Percentiles rank a stretch among this genome's conserved stretches.
Conservation (phyloP, 139 green algal species). For the Ettlia oleoabundans region DNA sequence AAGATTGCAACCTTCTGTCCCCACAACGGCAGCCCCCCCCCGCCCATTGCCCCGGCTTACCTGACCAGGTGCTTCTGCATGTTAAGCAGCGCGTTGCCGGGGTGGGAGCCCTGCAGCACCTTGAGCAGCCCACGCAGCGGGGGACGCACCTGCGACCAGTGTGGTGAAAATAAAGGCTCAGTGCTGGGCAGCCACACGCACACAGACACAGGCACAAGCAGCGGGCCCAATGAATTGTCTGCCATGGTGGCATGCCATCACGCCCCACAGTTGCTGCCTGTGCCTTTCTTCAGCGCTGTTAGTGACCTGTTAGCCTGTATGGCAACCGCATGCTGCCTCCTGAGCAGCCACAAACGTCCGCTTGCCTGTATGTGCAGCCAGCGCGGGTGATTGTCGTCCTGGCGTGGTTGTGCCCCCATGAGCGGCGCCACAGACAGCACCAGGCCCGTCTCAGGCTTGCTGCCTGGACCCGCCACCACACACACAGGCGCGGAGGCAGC, state of each 20-base stretch:
- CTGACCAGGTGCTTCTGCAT: constrained; percentile 69
- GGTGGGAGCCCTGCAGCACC: constrained; percentile 31
- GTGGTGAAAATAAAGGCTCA: not conserved
- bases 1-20: no score
- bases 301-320: no score
- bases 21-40: no score
- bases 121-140: constrained; percentile 71
- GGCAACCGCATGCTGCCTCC: no score
- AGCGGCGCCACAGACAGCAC: constrained; percentile 81
- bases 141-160: constrained; percentile 73
- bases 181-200: not conserved
- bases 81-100: constrained; percentile 25
- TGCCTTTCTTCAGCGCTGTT: no score
- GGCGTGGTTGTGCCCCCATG: constrained; percentile 59
- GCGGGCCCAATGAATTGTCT: no score
- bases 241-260: no score
- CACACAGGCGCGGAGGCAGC: constrained; percentile 50
- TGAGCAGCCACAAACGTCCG: no score
- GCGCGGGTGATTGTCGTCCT: constrained; percentile 65
- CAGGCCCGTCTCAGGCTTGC: constrained; percentile 50
- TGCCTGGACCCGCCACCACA: constrained; percentile 71
- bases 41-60: no score
- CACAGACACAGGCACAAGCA: not conserved
- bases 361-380: constrained; percentile 80
- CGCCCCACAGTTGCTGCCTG: no score